Percentiles rank a stretch among this genome's conserved stretches.
phyloP scores from a whole-genome alignment of 352 stramenopile genomes.

The Phytophthora melonis region DNA sequence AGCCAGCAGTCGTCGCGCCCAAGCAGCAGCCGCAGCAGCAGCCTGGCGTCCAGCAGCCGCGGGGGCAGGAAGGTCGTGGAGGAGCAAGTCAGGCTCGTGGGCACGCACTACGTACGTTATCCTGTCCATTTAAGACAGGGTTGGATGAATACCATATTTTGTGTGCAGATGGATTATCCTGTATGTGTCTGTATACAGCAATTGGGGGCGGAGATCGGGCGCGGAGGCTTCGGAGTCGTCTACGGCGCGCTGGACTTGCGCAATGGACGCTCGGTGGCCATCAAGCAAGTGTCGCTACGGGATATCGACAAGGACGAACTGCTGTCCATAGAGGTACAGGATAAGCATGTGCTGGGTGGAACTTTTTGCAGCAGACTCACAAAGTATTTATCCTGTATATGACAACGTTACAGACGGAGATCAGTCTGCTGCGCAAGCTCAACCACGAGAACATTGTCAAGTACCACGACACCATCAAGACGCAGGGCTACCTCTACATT shows the following conservation, averaged over 20 bases:
- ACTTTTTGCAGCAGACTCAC: not conserved
- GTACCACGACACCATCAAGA: slow-evolving; percentile 95
- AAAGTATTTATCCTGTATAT: not conserved
- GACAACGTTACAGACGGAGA: slow-evolving; percentile 70
- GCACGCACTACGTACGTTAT: slow-evolving; percentile 73
- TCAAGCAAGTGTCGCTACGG: slow-evolving; percentile 87
- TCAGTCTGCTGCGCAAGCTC: slow-evolving; percentile 93
- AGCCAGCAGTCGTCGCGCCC: slow-evolving; percentile 23
- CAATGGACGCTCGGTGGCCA: slow-evolving; percentile 84
- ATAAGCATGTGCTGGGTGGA: not conserved
- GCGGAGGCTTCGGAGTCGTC: slow-evolving; percentile 92
- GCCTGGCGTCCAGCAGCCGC: slow-evolving; percentile 34
- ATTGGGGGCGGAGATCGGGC: slow-evolving; percentile 92
- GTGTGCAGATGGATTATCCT: slow-evolving; percentile 1
- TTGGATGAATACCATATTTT: not conserved
- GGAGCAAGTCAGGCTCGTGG: slow-evolving; percentile 75
- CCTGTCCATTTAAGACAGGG: not conserved
- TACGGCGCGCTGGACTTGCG: slow-evolving; percentile 89
- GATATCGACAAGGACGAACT: slow-evolving; percentile 90
- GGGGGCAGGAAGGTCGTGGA: slow-evolving; percentile 41
- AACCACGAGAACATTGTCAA: slow-evolving; percentile 97
- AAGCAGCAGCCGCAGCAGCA: slow-evolving; percentile 20
- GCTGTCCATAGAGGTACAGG: slow-evolving; percentile 74
- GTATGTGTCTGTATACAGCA: slow-evolving; percentile 58
- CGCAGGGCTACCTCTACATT: slow-evolving; percentile 83